These are phyloP conservation scores for Solanum ahanhuiri DNA, from an alignment of 257 asterid species.

Conservation along the genomic window DNA sequence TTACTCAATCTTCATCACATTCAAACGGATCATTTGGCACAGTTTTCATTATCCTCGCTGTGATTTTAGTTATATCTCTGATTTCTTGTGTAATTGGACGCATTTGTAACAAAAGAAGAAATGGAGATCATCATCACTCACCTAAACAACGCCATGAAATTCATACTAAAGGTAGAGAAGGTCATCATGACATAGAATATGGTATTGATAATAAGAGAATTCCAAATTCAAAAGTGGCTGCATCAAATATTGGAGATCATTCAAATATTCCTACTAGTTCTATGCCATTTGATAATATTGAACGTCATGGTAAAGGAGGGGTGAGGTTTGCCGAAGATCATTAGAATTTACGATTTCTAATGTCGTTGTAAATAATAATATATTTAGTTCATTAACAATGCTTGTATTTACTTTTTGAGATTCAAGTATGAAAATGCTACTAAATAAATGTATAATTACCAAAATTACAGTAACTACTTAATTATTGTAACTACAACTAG, in stretches of 20 bases:
- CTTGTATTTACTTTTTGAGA: background rate
- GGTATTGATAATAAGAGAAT: background rate
- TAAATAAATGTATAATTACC: background rate
- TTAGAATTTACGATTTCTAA: background rate
- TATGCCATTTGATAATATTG: background rate
- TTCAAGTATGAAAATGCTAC: background rate
- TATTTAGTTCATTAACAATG: background rate
- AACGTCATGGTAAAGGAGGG: background rate
- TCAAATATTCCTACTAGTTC: background rate
- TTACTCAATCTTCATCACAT: background rate
- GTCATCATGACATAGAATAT: background rate
- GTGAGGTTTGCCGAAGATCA: background rate
- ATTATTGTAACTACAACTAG: background rate
- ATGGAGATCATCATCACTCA: background rate
- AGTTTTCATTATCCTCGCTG: background rate
- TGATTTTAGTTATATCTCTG: background rate
- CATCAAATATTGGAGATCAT: background rate
- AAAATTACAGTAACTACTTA: background rate
- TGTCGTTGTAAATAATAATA: background rate
- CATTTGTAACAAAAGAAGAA: background rate
- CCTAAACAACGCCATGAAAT: background rate
- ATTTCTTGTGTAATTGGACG: background rate
- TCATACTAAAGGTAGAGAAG: background rate
- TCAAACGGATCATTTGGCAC: slow-evolving; percentile 1
- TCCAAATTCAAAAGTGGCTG: background rate